A percentile compares a stretch with the other conserved stretches of the same genome.
phyloP scores from a whole-genome alignment of 768 basidiomycete species.

The Leccinum sublutescens region DNA sequence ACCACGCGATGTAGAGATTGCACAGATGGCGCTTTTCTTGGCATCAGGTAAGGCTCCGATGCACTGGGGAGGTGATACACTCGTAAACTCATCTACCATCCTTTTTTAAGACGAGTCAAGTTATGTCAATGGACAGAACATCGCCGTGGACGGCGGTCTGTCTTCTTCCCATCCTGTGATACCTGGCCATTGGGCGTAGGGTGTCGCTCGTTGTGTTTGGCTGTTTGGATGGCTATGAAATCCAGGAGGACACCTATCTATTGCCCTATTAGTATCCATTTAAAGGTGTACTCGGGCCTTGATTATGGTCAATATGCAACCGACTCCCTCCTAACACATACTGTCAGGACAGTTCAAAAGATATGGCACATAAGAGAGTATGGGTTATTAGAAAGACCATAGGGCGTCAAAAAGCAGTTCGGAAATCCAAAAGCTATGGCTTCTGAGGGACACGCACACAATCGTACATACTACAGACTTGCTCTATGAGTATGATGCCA shows the following conservation, averaged over 20 bases:
- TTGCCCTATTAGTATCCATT: background rate
- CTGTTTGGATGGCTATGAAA: background rate
- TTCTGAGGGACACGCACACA: too few relatives aligned
- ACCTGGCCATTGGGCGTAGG: constrained; percentile 68
- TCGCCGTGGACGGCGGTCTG: constrained; percentile 85
- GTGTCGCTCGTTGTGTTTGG: constrained; percentile 1
- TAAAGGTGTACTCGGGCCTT: background rate
- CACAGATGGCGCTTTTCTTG: constrained; percentile 79
- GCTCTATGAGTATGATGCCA: background rate
- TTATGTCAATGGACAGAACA: constrained; percentile 88
- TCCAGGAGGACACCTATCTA: background rate
- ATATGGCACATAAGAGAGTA: too few relatives aligned
- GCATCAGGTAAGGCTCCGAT: constrained; percentile 65
- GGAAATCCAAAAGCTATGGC: too few relatives aligned
- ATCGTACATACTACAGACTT: too few relatives aligned
- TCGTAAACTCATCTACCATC: constrained; percentile 9
- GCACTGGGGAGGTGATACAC: background rate
- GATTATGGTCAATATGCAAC: background rate
- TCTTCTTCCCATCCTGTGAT: constrained; percentile 76
- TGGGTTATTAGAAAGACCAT: too few relatives aligned
- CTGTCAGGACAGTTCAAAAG: too few relatives aligned
- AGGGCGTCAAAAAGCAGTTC: too few relatives aligned
- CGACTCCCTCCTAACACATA: too few relatives aligned
- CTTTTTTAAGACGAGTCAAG: constrained; percentile 70
- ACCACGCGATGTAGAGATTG: constrained; percentile 62